Conservation (phyloP, 2,329 filamentous ascomycete genomes). For the Mollisia scopiformis region DNA sequence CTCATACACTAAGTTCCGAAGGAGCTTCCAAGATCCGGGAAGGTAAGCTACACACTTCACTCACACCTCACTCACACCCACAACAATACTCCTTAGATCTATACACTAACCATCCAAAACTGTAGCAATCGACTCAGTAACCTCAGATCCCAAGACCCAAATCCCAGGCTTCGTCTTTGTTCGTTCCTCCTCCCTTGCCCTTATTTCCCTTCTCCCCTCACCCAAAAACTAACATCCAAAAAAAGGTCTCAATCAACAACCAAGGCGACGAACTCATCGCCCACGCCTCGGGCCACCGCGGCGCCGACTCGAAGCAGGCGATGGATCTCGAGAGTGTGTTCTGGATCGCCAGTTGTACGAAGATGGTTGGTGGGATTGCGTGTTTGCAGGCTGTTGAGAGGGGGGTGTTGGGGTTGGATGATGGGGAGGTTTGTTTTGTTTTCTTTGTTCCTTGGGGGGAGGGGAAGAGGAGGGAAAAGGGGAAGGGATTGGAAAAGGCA, state of each 20-base stretch:
- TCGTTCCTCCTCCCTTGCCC: too few relatives aligned
- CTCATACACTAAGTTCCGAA: too few relatives aligned
- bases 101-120: too few relatives aligned
- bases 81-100: too few relatives aligned
- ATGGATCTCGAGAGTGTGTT: slow-evolving; percentile 65
- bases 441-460: not conserved
- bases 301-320: slow-evolving; percentile 45
- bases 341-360: slow-evolving; percentile 62
- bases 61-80: too few relatives aligned
- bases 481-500: not conserved
- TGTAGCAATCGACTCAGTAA: too few relatives aligned
- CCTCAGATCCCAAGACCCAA: too few relatives aligned
- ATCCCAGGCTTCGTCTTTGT: too few relatives aligned
- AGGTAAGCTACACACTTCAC: too few relatives aligned
- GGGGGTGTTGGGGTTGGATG: slow-evolving; percentile 51
- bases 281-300: slow-evolving; percentile 51
- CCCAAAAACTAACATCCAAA: slow-evolving; percentile 41
- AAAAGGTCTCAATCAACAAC: slow-evolving; percentile 49
- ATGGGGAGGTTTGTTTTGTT: slow-evolving; percentile 46
- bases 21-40: too few relatives aligned
- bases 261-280: slow-evolving; percentile 50
- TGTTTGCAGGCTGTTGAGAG: slow-evolving; percentile 61
- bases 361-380: slow-evolving; percentile 55
- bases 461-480: not conserved
- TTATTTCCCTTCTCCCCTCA: too few relatives aligned